phyloP scores from a whole-genome alignment of 305 asterid genomes.

The Solanum chacoense region DNA sequence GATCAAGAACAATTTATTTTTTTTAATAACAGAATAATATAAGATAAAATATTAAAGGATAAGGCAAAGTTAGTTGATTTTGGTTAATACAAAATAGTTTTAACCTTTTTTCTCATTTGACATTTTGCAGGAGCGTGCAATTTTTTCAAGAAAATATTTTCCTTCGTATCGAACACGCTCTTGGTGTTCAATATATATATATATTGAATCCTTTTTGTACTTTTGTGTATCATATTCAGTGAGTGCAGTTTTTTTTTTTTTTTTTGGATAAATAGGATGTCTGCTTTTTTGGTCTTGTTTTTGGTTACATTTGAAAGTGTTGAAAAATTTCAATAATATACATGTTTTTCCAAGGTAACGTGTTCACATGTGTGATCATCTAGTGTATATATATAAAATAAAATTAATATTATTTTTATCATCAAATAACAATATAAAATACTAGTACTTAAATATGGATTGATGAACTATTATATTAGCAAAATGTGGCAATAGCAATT shows the following conservation, averaged over 20 bases:
- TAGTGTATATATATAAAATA: too few relatives aligned
- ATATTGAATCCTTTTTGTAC: background rate
- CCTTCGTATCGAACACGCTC: background rate
- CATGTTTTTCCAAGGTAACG: background rate
- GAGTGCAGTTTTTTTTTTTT: background rate
- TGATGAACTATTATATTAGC: background rate
- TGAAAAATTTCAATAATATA: background rate
- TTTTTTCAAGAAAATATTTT: background rate
- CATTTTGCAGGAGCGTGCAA: background rate
- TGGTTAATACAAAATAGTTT: background rate
- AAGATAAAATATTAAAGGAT: background rate
- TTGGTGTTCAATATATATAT: background rate
- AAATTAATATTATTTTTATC: too few relatives aligned
- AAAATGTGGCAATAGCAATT: background rate
- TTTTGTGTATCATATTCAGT: background rate
- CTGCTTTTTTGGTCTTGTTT: background rate
- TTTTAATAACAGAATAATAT: background rate
- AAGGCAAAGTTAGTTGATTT: background rate
- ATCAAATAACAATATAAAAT: too few relatives aligned
- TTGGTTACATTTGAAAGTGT: background rate
- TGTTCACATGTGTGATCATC: background rate
- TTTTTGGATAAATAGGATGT: too few relatives aligned
- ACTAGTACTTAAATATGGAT: background rate
- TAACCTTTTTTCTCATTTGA: background rate
- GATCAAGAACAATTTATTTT: background rate